phyloP scores from a whole-genome alignment of 345 rosid species.

The Gynandropsis gynandra region DNA sequence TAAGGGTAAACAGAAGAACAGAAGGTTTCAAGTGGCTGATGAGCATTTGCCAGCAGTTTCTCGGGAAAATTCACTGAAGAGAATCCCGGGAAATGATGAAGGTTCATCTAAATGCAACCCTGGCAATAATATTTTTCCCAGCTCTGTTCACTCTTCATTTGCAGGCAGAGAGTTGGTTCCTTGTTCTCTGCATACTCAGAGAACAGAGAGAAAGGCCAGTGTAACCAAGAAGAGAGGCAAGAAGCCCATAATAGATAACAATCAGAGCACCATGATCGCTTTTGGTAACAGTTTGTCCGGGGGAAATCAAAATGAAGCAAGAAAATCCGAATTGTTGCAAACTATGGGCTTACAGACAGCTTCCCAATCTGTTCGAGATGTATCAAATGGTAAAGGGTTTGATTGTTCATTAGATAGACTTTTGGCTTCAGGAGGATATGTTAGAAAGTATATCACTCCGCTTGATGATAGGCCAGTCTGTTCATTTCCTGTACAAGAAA shows the following conservation, averaged over 20 bases:
- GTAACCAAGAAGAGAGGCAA: conserved; percentile 42
- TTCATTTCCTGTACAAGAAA: conserved; percentile 27
- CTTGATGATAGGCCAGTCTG: conserved; percentile 21
- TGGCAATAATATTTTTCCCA: conserved; percentile 19
- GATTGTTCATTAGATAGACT: conserved; percentile 36
- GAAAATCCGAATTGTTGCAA: conserved; percentile 27
- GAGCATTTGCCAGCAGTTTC: conserved; percentile 23
- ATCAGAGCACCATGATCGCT: conserved; percentile 26
- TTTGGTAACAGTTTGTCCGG: conserved; percentile 26
- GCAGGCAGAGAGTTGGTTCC: conserved; percentile 28
- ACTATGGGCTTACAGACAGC: conserved; percentile 21
- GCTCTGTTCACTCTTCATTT: conserved; percentile 23
- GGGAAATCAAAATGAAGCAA: conserved; percentile 28
- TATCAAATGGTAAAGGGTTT: conserved; percentile 32
- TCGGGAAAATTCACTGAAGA: conserved; percentile 22
- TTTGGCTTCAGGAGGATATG: conserved; percentile 25
- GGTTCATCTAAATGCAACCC: conserved; percentile 16
- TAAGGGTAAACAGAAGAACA: conserved; percentile 41
- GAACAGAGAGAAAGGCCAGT: conserved; percentile 32
- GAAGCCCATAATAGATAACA: conserved; percentile 31
- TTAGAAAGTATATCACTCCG: conserved; percentile 21
- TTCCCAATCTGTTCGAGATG: conserved; percentile 28
- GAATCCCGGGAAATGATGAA: conserved; percentile 19
- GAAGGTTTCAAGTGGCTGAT: conserved; percentile 26
- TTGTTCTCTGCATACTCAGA: conserved; percentile 32